Base-by-base conservation (phyloP, 2,329 filamentous ascomycete species). In the Claviceps sp. region DNA sequence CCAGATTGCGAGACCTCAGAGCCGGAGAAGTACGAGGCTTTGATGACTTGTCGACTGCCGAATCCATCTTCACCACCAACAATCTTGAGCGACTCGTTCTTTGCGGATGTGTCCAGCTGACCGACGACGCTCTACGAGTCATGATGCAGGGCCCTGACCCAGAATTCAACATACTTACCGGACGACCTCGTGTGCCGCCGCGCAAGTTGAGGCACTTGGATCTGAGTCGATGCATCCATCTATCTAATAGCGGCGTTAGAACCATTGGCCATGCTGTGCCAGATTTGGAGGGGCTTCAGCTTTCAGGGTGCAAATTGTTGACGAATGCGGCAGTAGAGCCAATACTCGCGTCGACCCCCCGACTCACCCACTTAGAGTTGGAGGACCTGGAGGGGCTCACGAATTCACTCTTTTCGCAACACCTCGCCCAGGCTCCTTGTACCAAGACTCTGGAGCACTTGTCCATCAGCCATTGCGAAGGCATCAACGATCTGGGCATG, bases 381-480 rank as follows among this genome's bases (percentile, higher is more conserved):
- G 93, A 98, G 67, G 90, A 96, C 59, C 74, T 96, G 13, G 76
- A 82, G 5, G 75, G 82, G 30, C 70, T 97, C 14, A 90, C 85
- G 18, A 94, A 97, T 63, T 70, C 72, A 4, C 71, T 89, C 1
- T 71, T 96, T 2, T 77, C 76, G 0, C 77, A 89, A 52, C 80
- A 85, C 55, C 73, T 98, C 7, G 82, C 89, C 47, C 84, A 81
- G 59, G 79, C 88, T 0, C 84, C 88, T 0, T 95, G 88, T 62
- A 84, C 84, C 0, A 67, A 76, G 1, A 73, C 70, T 22, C 73
- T 98, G 6, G 77, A 85, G 58, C 89, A 96, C 63, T 76, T 97
- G 5, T 90, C 88, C 51, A 77, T 97, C 59, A 91, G 88, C 61
- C 95, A 89, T 65, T 98, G 93, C 65, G 91, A 95, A 65, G 82